A percentile compares a stretch with the other conserved stretches of the same genome.
These are phyloP conservation scores for Rhizopogon salebrosus DNA, from an alignment of 768 basidiomycete genomes.

Conservation along the genomic window DNA sequence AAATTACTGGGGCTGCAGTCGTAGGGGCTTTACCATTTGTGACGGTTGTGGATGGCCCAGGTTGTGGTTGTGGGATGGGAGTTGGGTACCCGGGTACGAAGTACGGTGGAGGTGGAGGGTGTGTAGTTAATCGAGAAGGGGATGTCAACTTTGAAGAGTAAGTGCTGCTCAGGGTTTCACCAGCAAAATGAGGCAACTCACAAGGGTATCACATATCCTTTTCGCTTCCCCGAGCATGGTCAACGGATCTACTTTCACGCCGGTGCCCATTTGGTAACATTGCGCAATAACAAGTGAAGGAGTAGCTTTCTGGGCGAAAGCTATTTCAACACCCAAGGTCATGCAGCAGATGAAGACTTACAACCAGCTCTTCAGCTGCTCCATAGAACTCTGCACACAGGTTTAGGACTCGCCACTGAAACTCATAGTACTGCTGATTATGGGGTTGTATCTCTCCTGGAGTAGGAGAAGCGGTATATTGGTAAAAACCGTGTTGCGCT, in stretches of 20 bases:
- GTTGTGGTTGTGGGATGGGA: slow-evolving; percentile 27
- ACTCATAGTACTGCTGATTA: slow-evolving; percentile 79
- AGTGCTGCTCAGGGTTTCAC: background rate
- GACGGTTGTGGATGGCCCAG: slow-evolving; percentile 26
- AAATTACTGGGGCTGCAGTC: slow-evolving; percentile 47
- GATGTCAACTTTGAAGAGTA: slow-evolving; percentile 54
- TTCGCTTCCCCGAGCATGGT: slow-evolving; percentile 74
- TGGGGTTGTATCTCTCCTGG: slow-evolving; percentile 50
- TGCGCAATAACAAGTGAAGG: slow-evolving; percentile 73
- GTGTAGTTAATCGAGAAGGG: slow-evolving; percentile 61
- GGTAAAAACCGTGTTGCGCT: slow-evolving; percentile 39
- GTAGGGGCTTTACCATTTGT: slow-evolving; percentile 29
- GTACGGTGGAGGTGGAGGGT: slow-evolving; percentile 59
- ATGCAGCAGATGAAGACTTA: slow-evolving; percentile 34
- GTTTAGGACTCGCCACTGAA: slow-evolving; percentile 80
- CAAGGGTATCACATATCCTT: slow-evolving; percentile 70
- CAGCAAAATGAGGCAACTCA: slow-evolving; percentile 26
- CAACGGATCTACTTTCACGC: slow-evolving; percentile 67
- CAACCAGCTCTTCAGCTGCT: slow-evolving; percentile 79
- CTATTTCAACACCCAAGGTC: slow-evolving; percentile 8
- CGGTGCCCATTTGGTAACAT: slow-evolving; percentile 71
- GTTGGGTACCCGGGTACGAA: slow-evolving; percentile 36
- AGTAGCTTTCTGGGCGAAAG: slow-evolving; percentile 40
- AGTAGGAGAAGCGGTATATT: slow-evolving; percentile 35
- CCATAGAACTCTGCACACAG: slow-evolving; percentile 83